Evolutionary conservation across 768 basidiomycete species (phyloP).

Genomic region (Tricholoma flavovirens): DNA sequence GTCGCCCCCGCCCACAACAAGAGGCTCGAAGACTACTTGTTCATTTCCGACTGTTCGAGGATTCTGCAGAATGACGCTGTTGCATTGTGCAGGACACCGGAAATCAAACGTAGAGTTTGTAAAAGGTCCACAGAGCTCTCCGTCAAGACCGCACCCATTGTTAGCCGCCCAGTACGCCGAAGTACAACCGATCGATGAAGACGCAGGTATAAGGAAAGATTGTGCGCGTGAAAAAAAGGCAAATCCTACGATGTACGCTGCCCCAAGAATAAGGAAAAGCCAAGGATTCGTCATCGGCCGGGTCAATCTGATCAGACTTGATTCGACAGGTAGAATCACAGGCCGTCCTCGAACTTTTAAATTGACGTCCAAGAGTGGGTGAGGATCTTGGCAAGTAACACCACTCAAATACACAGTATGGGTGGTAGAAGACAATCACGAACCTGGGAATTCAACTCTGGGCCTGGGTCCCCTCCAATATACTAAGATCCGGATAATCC

Average conservation of each 20-base stretch:
- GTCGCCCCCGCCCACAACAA: slow-evolving; percentile 87
- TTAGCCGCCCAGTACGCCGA: slow-evolving; percentile 66
- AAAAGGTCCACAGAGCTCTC: slow-evolving; percentile 59
- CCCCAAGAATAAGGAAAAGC: slow-evolving; percentile 49
- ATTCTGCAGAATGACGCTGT: slow-evolving; percentile 60
- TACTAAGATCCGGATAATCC: slow-evolving; percentile 14
- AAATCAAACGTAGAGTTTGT: slow-evolving; percentile 59
- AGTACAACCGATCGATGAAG: slow-evolving; percentile 62
- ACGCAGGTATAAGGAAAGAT: slow-evolving; percentile 62
- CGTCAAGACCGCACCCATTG: slow-evolving; percentile 71
- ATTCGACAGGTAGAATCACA: slow-evolving; percentile 48
- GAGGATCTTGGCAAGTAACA: slow-evolving; percentile 35
- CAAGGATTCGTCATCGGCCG: slow-evolving; percentile 45
- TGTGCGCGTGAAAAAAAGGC: slow-evolving; percentile 70
- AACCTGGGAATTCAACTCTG: slow-evolving; percentile 45
- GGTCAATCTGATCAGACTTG: slow-evolving; percentile 44
- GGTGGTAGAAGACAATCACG: slow-evolving; percentile 11
- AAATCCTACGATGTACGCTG: slow-evolving; percentile 64
- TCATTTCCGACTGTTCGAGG: slow-evolving; percentile 66
- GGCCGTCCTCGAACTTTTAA: slow-evolving; percentile 29
- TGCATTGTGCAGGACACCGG: slow-evolving; percentile 75
- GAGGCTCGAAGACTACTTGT: slow-evolving; percentile 60
- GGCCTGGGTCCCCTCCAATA: slow-evolving; percentile 61
- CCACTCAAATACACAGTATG: not conserved
- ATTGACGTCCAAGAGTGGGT: slow-evolving; percentile 50